phyloP scores from a whole-genome alignment of 176 grass and related monocot genomes.

The Carex littledalei region DNA sequence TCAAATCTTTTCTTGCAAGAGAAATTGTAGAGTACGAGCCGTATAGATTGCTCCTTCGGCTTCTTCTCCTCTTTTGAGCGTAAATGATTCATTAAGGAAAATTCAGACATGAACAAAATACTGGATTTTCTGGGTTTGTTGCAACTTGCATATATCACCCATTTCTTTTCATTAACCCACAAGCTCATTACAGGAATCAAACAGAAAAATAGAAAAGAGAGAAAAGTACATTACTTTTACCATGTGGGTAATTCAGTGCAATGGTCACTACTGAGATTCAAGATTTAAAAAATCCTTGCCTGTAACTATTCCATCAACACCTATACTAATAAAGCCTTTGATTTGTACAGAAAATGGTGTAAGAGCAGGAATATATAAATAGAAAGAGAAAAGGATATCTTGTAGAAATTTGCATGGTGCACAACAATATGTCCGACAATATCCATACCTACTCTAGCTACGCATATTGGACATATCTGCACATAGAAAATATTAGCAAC shows the following conservation, averaged over 20 bases:
- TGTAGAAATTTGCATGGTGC: slow-evolving; percentile 30
- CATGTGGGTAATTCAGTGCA: neutral
- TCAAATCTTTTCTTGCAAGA: slow-evolving; percentile 15
- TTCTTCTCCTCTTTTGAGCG: slow-evolving; percentile 7
- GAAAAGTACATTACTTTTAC: neutral
- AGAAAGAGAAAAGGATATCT: slow-evolving; percentile 32
- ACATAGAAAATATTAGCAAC: too few species aligned
- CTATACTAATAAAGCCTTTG: neutral
- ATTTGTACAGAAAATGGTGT: neutral
- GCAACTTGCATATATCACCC: neutral
- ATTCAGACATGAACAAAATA: neutral
- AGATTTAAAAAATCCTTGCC: neutral
- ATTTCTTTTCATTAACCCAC: neutral
- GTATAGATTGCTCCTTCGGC: neutral
- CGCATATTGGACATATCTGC: neutral
- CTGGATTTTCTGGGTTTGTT: neutral
- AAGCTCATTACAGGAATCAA: neutral
- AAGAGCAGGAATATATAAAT: neutral
- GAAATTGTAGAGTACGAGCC: slow-evolving; percentile 1
- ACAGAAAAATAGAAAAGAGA: neutral
- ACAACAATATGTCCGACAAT: slow-evolving; percentile 25
- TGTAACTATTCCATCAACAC: neutral
- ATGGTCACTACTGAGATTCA: neutral
- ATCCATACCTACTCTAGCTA: slow-evolving; percentile 20
- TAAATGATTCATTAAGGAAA: slow-evolving; percentile 8